Conservation (phyloP, 1,284 basidiomycete species). For the Cryptococcus deneoformans region DNA sequence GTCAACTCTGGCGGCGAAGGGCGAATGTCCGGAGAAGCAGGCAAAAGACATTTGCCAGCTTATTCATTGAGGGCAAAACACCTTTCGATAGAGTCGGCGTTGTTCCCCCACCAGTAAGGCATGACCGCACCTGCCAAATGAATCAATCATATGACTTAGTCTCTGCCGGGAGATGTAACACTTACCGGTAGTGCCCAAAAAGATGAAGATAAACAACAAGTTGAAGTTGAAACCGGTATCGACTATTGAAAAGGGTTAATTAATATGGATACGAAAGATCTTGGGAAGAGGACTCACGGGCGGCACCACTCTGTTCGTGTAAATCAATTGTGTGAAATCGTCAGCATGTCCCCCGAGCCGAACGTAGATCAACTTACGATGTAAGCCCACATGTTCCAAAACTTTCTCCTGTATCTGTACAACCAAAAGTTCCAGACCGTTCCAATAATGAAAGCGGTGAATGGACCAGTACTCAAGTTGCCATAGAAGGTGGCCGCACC, state of each 20-base stretch:
- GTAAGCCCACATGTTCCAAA: conserved; percentile 17
- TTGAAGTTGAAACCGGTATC: conserved; percentile 21
- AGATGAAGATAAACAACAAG: conserved; percentile 21
- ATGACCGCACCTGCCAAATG: too few species aligned
- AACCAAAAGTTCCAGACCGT: conserved; percentile 20
- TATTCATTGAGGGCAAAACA: conserved; percentile 15
- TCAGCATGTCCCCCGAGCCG: too few species aligned
- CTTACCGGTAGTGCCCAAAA: conserved; percentile 15
- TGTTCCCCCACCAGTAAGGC: conserved; percentile 23
- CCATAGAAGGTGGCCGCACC: conserved; percentile 15
- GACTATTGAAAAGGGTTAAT: conserved; percentile 1
- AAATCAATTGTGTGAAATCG: too few species aligned
- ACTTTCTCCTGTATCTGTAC: conserved; percentile 13
- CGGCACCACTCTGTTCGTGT: too few species aligned
- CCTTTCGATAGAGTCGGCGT: conserved; percentile 14
- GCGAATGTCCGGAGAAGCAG: too few species aligned
- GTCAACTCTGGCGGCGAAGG: too few species aligned
- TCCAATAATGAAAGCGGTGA: conserved; percentile 18
- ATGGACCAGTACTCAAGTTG: conserved; percentile 19
- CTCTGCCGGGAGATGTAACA: too few species aligned
- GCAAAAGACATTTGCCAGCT: too few species aligned
- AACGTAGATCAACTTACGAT: too few species aligned
- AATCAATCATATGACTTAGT: too few species aligned
- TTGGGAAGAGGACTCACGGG: neutral
- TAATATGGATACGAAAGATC: neutral